Base-by-base conservation (phyloP, 768 basidiomycete species). In the Amanita brunnescens region DNA sequence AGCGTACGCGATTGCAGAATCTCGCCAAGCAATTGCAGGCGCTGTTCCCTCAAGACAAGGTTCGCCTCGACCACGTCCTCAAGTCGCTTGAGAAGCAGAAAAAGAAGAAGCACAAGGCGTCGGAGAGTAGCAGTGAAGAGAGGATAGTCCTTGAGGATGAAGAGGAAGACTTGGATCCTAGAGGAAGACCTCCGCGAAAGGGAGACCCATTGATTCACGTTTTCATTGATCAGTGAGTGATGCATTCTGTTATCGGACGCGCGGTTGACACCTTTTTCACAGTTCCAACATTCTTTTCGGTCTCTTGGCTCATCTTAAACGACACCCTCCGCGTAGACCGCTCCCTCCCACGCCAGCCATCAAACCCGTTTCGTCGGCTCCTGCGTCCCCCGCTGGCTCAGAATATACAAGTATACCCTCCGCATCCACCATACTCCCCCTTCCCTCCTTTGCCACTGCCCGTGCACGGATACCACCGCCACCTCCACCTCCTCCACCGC, bases 201-300 rank as follows among this genome's bases (percentile, higher is more conserved):
- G 63, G 61, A 13, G 71, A 70, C 49, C 62, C 64, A 7, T 59
- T 71, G 38, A 62, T 73, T 24, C 73, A 74, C 58, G 62, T 74
- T 55, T 81, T 83, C 64, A 70, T 83, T 56, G 80, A 83, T 60
- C 80, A 81, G 80, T 81, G 55, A 52, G 76, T 74, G 52, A 49
- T 53, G 44, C 54, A n/a, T n/a, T n/a, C n/a, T n/a, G n/a, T n/a
- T n/a, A n/a, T n/a, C n/a, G n/a, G n/a, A n/a, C n/a, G n/a, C n/a
- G n/a, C n/a, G n/a, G n/a, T n/a, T n/a, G n/a, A n/a, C n/a, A n/a
- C n/a, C n/a, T 12, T 54, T 61, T 72, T 21, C 54, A 42, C 58
- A 91, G 90, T 57, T 92, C 90, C 13, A 93, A 93, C 62, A 91
- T 93, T 55, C 77, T 92, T 41, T 83, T 93, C 54, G 90, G 90